Conservation (phyloP, 768 basidiomycete genomes). For the Gyrodon lividus region DNA sequence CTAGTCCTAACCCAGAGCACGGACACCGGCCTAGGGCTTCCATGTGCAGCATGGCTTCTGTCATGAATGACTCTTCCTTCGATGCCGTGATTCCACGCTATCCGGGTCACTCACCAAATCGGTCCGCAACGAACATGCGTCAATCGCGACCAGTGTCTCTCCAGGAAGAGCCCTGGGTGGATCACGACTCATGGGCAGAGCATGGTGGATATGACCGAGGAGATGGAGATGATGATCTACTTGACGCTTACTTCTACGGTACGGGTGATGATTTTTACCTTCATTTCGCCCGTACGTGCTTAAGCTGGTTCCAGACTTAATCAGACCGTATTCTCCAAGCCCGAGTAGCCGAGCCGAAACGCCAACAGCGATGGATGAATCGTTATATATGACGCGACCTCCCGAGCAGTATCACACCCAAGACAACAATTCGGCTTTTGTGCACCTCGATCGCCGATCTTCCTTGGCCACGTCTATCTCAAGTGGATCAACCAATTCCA, state of each 20-base stretch:
- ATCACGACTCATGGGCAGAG: slow-evolving; percentile 22
- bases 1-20: slow-evolving; percentile 19
- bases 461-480: slow-evolving; percentile 35
- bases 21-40: slow-evolving; percentile 36
- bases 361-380: slow-evolving; percentile 12
- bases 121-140: slow-evolving; percentile 10
- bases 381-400: slow-evolving; percentile 1
- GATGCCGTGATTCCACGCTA: slow-evolving; percentile 54
- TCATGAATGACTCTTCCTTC: slow-evolving; percentile 56
- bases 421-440: slow-evolving; percentile 6
- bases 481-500: slow-evolving; percentile 36
- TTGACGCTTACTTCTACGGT: slow-evolving; percentile 45
- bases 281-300: background rate
- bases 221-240: slow-evolving; percentile 39
- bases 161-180: slow-evolving; percentile 16
- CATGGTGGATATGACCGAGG: slow-evolving; percentile 28
- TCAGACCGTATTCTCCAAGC: slow-evolving; percentile 13
- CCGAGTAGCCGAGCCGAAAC: slow-evolving; percentile 21
- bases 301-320: slow-evolving; percentile 20
- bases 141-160: slow-evolving; percentile 14
- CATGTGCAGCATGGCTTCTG: slow-evolving; percentile 53
- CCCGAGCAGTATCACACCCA: slow-evolving; percentile 8
- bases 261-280: slow-evolving; percentile 1
- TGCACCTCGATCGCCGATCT: slow-evolving; percentile 20
- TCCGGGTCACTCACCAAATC: slow-evolving; percentile 12